Evolutionary conservation across 805 yeast species (phyloP).

Genomic region (Hanseniaspora jakobsenii): DNA sequence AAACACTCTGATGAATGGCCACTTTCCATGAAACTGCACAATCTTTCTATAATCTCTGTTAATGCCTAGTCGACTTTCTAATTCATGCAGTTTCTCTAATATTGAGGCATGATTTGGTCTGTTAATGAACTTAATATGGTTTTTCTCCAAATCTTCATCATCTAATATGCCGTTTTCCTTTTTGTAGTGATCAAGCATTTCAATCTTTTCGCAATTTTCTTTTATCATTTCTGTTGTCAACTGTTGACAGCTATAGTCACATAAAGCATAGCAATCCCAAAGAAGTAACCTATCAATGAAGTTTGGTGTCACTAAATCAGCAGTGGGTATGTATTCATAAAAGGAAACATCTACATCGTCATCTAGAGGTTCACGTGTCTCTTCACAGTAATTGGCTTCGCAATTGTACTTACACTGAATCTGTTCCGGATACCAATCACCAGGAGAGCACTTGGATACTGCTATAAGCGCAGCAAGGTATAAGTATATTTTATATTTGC

Average conservation of each 20-base stretch:
- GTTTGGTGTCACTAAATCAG: background rate
- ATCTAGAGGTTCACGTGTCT: background rate
- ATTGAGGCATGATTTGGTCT: no score
- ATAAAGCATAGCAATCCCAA: slow-evolving; percentile 70
- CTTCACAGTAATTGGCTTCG: background rate
- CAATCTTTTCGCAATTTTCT: no score
- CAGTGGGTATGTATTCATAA: background rate
- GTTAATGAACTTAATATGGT: no score
- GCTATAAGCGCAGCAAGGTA: background rate
- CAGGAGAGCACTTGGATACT: background rate
- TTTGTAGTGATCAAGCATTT: no score
- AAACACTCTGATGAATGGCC: slow-evolving; percentile 77
- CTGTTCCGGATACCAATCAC: slow-evolving; percentile 14
- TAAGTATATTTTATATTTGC: background rate
- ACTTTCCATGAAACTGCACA: slow-evolving; percentile 88
- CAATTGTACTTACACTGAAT: slow-evolving; percentile 12
- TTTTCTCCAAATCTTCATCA: no score
- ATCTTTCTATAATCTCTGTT: slow-evolving; percentile 38
- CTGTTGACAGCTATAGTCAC: slow-evolving; percentile 90
- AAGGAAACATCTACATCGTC: slow-evolving; percentile 5
- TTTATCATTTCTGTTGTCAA: slow-evolving; percentile 41
- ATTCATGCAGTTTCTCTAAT: no score
- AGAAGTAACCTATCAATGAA: background rate
- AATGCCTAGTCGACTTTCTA: no score
- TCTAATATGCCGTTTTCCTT: no score